Evolutionary conservation across 495 filamentous ascomycete species (phyloP), one percentile per base, ranked within the genome.

Genomic region (Entonaema liquescens): DNA sequence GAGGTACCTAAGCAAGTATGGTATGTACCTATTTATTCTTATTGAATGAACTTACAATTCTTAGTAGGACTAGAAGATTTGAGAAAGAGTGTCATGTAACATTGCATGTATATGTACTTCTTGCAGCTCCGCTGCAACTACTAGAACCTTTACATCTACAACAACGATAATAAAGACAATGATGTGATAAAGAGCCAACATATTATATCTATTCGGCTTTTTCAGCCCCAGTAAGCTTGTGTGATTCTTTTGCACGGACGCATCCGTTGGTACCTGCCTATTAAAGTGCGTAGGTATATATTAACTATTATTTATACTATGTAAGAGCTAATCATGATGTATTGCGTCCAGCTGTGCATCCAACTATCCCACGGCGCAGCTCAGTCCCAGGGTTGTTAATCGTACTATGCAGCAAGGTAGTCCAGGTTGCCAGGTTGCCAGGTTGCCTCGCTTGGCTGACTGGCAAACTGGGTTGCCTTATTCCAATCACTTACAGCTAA

Each of bases 381-480:
- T 40, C 13, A 5, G 47, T 17, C 26, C 29, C 29, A 7, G 53
- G 5, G 17, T 40, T 12, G 5, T n/a, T 15, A 38, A 38, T 12
- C 36, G 1, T 38, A 26, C 49, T 52, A 15, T 67, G 49, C 57
- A 69, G 54, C 33, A 49, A 44, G 42, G 36, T 38, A 38, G 7
- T 65, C n/a, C n/a, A n/a, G n/a, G n/a, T n/a, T n/a, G n/a, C n/a
- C n/a, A n/a, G n/a, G n/a, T n/a, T n/a, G n/a, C n/a, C 44, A 26
- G 25, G 60, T 60, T 59, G 21, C 55, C 55, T 70, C 67, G 36
- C 57, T 56, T 19, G 44, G 60, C 55, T 60, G 55, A n/a, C n/a
- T n/a, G n/a, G n/a, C n/a, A n/a, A n/a, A 60, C 67, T 65, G 42
- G 67, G n/a, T 50, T 62, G 36, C 60, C 49, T 60, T 53, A 28